Conservation (phyloP, 805 yeast genomes). For the Saccharomycopsis fibuligera region DNA sequence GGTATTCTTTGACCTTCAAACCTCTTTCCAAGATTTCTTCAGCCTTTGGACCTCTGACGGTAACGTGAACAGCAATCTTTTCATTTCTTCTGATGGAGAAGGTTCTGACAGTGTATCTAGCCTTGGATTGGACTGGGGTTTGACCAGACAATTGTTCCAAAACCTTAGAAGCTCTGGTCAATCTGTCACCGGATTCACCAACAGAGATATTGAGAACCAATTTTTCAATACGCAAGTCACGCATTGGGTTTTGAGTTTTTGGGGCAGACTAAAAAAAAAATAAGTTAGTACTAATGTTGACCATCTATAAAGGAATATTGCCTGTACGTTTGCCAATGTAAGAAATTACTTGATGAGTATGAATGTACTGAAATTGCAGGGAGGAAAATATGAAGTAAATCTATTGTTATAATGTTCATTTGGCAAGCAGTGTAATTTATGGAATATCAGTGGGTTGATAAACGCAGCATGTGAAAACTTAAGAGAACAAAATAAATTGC, state of each 20-base stretch:
- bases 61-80: conserved; percentile 98
- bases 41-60: conserved; percentile 99
- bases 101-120: conserved; percentile 99
- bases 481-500: too few relatives aligned
- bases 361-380: too few relatives aligned
- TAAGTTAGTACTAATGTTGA: too few relatives aligned
- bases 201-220: conserved; percentile 99
- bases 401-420: too few relatives aligned
- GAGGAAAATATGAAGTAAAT: too few relatives aligned
- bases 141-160: conserved; percentile 99
- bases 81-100: conserved; percentile 99
- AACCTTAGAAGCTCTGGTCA: conserved; percentile 99
- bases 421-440: too few relatives aligned
- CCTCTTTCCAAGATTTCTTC: conserved; percentile 99
- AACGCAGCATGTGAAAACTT: too few relatives aligned
- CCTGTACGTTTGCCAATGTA: too few relatives aligned
- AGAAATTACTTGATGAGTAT: too few relatives aligned
- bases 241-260: conserved; percentile 87
- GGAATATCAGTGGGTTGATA: too few relatives aligned
- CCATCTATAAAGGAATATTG: too few relatives aligned
- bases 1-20: conserved; percentile 99
- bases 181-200: conserved; percentile 99
- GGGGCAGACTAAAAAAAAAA: conserved; percentile 24
- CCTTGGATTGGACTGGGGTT: conserved; percentile 99
- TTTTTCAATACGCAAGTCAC: conserved; percentile 98